A percentile compares a stretch with the other conserved stretches of the same genome.
Evolutionary conservation across 768 basidiomycete species (phyloP).

Genomic region (Boletus barrowsii): DNA sequence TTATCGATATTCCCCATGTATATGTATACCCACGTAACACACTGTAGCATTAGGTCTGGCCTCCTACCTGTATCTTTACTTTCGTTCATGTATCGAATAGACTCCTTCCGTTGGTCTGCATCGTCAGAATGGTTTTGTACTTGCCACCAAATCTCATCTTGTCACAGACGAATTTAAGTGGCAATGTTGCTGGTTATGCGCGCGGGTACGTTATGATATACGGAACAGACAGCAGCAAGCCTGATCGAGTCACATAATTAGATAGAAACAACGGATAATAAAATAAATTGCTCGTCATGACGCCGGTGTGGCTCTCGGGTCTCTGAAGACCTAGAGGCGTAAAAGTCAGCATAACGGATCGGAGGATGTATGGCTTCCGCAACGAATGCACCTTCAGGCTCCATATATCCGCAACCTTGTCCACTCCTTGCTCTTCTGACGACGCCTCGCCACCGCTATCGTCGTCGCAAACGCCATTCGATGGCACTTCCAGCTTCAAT

Average conservation of each 20-base stretch:
- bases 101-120: neutral
- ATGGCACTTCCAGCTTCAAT: conserved; percentile 66
- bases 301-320: conserved; percentile 34
- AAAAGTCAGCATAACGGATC: neutral
- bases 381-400: conserved; percentile 55
- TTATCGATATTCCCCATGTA: neutral
- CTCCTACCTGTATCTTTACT: conserved; percentile 18
- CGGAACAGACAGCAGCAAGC: conserved; percentile 1
- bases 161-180: neutral
- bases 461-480: conserved; percentile 35
- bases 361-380: neutral
- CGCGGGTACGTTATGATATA: neutral
- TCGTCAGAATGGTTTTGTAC: too few relatives aligned
- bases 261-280: conserved; percentile 12
- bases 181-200: neutral
- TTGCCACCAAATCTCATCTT: too few relatives aligned
- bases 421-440: conserved; percentile 36
- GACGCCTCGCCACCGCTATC: conserved; percentile 34
- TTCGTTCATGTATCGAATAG: conserved; percentile 17
- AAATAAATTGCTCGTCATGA: conserved; percentile 27
- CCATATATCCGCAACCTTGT: conserved; percentile 71
- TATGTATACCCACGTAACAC: conserved; percentile 7
- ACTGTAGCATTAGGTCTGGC: conserved; percentile 22
- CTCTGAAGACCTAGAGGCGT: conserved; percentile 40
- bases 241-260: neutral